Evolutionary conservation across 2,329 filamentous ascomycete genomes (phyloP), one percentile per base, ranked within the genome.

Genomic region (Pyrenophora seminiperda): DNA sequence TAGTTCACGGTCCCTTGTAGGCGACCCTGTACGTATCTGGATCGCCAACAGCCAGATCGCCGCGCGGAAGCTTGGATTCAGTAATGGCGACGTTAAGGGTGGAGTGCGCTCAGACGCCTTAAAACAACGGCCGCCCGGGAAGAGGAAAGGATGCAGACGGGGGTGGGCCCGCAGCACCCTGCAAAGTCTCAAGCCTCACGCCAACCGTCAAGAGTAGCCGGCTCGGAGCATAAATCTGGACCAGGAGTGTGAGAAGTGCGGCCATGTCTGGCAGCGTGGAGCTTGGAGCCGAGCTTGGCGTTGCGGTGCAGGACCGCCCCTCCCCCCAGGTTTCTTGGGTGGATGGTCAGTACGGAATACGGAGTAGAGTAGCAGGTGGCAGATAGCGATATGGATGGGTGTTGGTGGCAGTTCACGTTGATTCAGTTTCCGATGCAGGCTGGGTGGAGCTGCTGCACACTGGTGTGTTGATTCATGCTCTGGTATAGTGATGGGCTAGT

Each of bases 41-140:
- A 71, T 70, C 66, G 66, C 63, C 67, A 69, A 56, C 66, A 67
- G 67, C 53, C 61, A 66, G 70, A 71, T 72, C 67, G 68, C 57
- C 67, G 63, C 50, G 45, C 56, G 54, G 61, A 59, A 63, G 58
- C 61, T 64, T 65, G 54, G 56, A 59, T 66, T 63, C 64, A 68
- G 65, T 63, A 66, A 69, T 63, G 63, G 65, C 59, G 66, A 68
- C 65, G 63, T 66, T 66, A 62, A 50, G 59, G 59, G 66, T 61
- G 65, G 68, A 65, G 66, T 27, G 60, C 63, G 66, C 67, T 68
- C 60, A 65, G 62, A 67, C 67, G 57, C 57, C 34, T 59, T 61
- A 61, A 62, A 63, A 66, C 61, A 62, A 61, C 56, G 59, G 62
- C 39, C 57, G 56, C 48, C 62, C 63, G 56, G 67, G 65, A 54